A percentile compares a stretch with the other conserved stretches of the same genome.
Evolutionary conservation across 2,329 filamentous ascomycete species (phyloP).

Genomic region (Nakataea oryzae): DNA sequence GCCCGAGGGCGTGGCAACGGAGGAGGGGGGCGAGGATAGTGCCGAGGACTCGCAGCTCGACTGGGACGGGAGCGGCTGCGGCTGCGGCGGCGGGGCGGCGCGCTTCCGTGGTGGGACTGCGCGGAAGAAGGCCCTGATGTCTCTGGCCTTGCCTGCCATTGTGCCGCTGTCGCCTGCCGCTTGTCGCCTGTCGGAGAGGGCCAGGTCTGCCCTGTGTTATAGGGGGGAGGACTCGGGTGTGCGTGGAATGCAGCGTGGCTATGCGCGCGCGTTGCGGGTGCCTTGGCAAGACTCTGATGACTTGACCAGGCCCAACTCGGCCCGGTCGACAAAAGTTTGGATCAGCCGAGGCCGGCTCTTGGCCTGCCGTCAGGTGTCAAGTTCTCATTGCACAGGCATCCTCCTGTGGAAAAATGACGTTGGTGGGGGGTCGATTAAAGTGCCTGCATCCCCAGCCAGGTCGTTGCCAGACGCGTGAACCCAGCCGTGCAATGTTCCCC

Average conservation of each 20-base stretch:
- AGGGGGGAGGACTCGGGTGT: too few relatives aligned
- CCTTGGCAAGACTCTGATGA: neutral
- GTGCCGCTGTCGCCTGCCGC: neutral
- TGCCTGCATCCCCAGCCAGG: neutral
- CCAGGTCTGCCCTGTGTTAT: too few relatives aligned
- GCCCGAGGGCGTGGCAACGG: slow-evolving; percentile 4
- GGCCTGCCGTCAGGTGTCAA: neutral
- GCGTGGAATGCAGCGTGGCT: neutral
- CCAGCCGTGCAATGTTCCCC: neutral
- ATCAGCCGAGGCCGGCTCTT: neutral
- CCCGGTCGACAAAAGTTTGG: neutral
- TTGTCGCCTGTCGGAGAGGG: too few relatives aligned
- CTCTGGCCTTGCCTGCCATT: neutral
- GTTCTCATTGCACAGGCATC: neutral
- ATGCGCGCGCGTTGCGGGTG: too few relatives aligned
- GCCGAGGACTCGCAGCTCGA: slow-evolving; percentile 1
- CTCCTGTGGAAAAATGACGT: neutral
- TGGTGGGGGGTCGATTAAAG: neutral
- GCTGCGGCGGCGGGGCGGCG: neutral
- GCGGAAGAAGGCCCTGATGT: slow-evolving; percentile 22
- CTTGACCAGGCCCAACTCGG: too few relatives aligned
- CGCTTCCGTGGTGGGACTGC: slow-evolving; percentile 9
- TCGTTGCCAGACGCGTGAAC: neutral
- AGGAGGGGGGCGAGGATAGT: slow-evolving; percentile 3
- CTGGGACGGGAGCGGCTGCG: slow-evolving; percentile 4